Evolutionary conservation across 2,329 filamentous ascomycete genomes (phyloP).

Genomic region (Penicillium sp.): DNA sequence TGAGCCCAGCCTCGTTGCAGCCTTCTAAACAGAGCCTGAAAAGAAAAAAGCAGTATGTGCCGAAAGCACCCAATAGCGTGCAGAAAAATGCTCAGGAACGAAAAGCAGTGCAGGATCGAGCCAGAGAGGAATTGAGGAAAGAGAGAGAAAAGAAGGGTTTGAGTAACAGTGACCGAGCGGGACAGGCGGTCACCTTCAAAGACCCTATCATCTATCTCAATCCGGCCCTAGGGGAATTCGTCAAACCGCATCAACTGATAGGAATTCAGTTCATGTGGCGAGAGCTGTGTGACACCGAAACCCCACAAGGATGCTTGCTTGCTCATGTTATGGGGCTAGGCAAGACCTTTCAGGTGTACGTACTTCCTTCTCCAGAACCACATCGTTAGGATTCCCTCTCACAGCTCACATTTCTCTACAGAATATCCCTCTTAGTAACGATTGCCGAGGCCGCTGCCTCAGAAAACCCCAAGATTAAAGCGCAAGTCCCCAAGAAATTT

Average conservation of each 20-base stretch:
- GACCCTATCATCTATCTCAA: constrained; percentile 56
- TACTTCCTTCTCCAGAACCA: constrained; percentile 4
- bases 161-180: constrained; percentile 44
- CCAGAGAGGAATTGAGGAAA: constrained; percentile 40
- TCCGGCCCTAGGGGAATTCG: constrained; percentile 60
- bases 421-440: constrained; percentile 75
- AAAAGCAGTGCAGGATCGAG: constrained; percentile 55
- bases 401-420: constrained; percentile 21
- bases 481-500: constrained; percentile 69
- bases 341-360: constrained; percentile 83
- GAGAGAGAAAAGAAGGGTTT: constrained; percentile 33
- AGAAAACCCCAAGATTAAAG: constrained; percentile 54
- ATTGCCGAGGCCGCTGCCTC: constrained; percentile 68
- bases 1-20: neutral
- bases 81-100: constrained; percentile 59
- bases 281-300: constrained; percentile 66
- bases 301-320: constrained; percentile 73
- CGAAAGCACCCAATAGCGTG: constrained; percentile 49
- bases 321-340: constrained; percentile 91
- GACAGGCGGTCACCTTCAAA: constrained; percentile 49
- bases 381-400: neutral
- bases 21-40: neutral
- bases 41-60: constrained; percentile 48
- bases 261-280: constrained; percentile 90
- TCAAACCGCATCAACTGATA: constrained; percentile 78